Evolutionary conservation across 2,329 filamentous ascomycete genomes (phyloP).

Genomic region (Pseudohalonectria lignicola): DNA sequence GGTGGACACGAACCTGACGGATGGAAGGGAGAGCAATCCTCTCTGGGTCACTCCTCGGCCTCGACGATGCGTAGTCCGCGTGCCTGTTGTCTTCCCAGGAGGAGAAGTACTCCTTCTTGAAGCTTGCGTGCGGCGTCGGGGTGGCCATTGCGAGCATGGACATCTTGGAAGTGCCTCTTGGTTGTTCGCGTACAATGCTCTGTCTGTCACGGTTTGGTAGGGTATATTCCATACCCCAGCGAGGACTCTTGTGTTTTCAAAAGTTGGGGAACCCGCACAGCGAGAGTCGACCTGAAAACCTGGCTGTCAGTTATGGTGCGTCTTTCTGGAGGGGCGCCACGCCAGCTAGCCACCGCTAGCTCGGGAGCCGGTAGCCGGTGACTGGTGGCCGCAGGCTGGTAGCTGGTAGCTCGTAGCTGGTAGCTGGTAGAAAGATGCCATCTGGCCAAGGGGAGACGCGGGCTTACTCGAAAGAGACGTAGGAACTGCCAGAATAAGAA

Average conservation of each 20-base stretch:
- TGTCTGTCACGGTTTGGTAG: slow-evolving; percentile 17
- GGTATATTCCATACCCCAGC: slow-evolving; percentile 29
- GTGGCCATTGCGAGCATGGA: slow-evolving; percentile 37
- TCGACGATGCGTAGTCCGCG: slow-evolving; percentile 19
- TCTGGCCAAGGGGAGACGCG: neutral
- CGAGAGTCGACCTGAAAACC: no score
- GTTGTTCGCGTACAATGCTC: slow-evolving; percentile 15
- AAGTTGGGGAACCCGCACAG: slow-evolving; percentile 1
- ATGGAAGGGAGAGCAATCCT: slow-evolving; percentile 38
- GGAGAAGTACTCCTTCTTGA: slow-evolving; percentile 21
- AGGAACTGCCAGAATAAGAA: neutral
- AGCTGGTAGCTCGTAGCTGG: no score
- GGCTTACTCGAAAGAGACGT: neutral
- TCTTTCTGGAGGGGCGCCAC: neutral
- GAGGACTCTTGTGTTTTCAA: neutral
- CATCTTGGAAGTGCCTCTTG: slow-evolving; percentile 26
- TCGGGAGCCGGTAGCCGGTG: neutral
- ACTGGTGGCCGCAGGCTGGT: no score
- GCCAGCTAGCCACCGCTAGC: neutral
- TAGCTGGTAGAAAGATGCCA: neutral
- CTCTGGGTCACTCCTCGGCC: slow-evolving; percentile 25
- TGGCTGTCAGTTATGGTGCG: no score
- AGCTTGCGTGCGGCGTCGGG: slow-evolving; percentile 26
- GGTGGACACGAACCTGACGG: slow-evolving; percentile 30
- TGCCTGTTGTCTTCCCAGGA: slow-evolving; percentile 25